Conservation (phyloP, 306 rosid genomes). For the Cicer arietinum region DNA sequence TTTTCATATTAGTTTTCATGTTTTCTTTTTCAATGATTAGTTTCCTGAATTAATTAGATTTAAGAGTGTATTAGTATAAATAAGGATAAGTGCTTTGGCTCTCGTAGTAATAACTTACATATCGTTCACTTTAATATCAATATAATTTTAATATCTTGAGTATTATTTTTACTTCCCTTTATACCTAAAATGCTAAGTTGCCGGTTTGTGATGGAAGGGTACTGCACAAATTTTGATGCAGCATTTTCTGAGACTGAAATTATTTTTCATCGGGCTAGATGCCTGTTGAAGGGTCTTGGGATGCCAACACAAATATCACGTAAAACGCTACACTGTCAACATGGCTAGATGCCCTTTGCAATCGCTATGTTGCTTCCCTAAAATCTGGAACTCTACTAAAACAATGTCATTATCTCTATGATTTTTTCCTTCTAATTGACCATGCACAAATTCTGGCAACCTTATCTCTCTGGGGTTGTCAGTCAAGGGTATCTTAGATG, state of each 20-base stretch:
- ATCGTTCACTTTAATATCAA: not conserved
- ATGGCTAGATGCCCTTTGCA: not conserved
- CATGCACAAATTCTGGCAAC: not conserved
- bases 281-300: not conserved
- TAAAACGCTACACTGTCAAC: not conserved
- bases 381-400: not conserved
- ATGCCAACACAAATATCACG: not conserved
- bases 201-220: not conserved
- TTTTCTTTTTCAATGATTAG: not conserved
- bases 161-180: not conserved
- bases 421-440: not conserved
- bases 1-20: not conserved
- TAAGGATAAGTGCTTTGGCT: not conserved
- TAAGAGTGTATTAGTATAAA: constrained; percentile 6
- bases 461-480: too few relatives aligned
- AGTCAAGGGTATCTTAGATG: too few relatives aligned
- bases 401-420: not conserved
- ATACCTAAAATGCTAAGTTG: not conserved
- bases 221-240: not conserved
- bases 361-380: not conserved
- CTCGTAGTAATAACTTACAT: not conserved
- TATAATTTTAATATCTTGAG: not conserved
- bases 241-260: not conserved
- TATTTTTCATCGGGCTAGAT: not conserved
- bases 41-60: not conserved